Evolutionary conservation across 2,329 filamentous ascomycete species (phyloP).

Genomic region (Sclerotinia minor): DNA sequence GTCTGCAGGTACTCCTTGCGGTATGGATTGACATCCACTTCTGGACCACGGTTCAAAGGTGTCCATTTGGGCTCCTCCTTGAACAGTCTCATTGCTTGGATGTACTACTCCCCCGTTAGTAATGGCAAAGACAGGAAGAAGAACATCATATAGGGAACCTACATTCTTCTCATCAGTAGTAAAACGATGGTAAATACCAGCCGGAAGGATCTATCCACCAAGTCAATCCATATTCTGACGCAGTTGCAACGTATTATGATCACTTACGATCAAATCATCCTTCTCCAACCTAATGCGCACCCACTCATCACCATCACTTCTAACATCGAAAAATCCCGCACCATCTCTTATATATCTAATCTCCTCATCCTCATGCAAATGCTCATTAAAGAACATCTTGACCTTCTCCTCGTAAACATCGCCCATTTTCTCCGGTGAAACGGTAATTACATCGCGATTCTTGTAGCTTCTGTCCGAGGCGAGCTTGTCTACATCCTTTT

Average conservation of each 20-base stretch:
- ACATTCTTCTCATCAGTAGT: constrained; percentile 92
- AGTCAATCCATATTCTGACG: neutral
- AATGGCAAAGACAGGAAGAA: constrained; percentile 9
- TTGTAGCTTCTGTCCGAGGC: constrained; percentile 79
- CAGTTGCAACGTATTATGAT: neutral
- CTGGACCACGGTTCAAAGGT: constrained; percentile 75
- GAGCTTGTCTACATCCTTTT: constrained; percentile 70
- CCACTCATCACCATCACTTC: constrained; percentile 82
- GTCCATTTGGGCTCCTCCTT: constrained; percentile 99
- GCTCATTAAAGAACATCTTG: constrained; percentile 90
- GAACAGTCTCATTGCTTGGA: constrained; percentile 94
- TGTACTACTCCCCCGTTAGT: constrained; percentile 61
- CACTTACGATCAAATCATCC: constrained; percentile 69
- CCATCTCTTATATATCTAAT: constrained; percentile 92
- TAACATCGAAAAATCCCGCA: constrained; percentile 89
- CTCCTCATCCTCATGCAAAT: constrained; percentile 97
- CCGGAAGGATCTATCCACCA: constrained; percentile 66
- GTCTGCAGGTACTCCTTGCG: constrained; percentile 71
- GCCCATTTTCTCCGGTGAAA: constrained; percentile 84
- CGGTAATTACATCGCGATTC: constrained; percentile 90
- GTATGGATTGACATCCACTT: constrained; percentile 76
- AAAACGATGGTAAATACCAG: constrained; percentile 96
- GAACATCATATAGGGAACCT: constrained; percentile 44
- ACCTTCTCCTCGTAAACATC: constrained; percentile 90
- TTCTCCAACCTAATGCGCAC: constrained; percentile 82